A percentile compares a stretch with the other conserved stretches of the same genome.
Conservation (phyloP, 805 yeast species). For the Isabelozyma rhagii region DNA sequence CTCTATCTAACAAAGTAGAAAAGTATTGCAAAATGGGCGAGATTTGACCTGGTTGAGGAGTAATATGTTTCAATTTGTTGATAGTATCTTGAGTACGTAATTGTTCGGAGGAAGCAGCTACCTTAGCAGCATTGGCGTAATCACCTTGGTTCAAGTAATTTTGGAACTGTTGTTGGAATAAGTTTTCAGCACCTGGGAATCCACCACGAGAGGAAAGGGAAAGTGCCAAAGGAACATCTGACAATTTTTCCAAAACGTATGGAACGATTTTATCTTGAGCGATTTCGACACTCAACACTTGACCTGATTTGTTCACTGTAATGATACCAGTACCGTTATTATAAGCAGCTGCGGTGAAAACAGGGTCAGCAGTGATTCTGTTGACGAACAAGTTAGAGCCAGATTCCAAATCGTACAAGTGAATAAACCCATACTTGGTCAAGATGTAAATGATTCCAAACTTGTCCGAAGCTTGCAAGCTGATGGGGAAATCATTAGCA, state of each 20-base stretch:
- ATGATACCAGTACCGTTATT: constrained; percentile 77
- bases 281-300: constrained; percentile 88
- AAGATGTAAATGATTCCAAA: constrained; percentile 86
- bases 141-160: constrained; percentile 79
- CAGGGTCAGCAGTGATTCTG: constrained; percentile 93
- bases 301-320: constrained; percentile 93
- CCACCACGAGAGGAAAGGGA: constrained; percentile 93
- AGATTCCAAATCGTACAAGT: constrained; percentile 88
- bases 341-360: constrained; percentile 81
- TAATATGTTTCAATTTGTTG: constrained; percentile 84
- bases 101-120: constrained; percentile 92
- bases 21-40: constrained; percentile 93
- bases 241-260: constrained; percentile 79
- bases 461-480: constrained; percentile 78
- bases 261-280: constrained; percentile 83
- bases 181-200: constrained; percentile 92
- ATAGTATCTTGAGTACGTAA: constrained; percentile 93
- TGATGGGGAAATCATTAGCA: constrained; percentile 91
- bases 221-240: constrained; percentile 83
- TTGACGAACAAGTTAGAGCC: constrained; percentile 92
- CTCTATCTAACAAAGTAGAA: constrained; percentile 86
- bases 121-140: constrained; percentile 89
- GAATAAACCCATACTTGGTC: constrained; percentile 96
- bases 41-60: constrained; percentile 90
- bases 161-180: constrained; percentile 90